These are phyloP conservation scores for Aeschynomene evenia DNA, from an alignment of 306 rosid species.

Conservation along the genomic window DNA sequence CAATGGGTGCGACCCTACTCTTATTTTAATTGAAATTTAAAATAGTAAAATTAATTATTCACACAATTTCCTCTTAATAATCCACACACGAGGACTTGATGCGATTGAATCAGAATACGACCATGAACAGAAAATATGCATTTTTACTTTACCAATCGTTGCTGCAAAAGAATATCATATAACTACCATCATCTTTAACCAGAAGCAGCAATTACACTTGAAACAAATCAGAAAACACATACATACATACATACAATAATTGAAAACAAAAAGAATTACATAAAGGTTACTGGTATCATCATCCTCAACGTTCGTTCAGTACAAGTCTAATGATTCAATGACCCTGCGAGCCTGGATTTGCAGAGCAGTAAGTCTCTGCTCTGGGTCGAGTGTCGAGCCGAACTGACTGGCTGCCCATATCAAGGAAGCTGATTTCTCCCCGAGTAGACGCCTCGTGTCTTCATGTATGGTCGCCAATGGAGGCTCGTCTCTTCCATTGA, in stretches of 20 bases:
- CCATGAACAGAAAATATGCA: background rate
- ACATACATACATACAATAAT: background rate
- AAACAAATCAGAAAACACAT: background rate
- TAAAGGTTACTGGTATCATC: slow-evolving; percentile 2
- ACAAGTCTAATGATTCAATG: slow-evolving; percentile 77
- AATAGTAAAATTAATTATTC: background rate
- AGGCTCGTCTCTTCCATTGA: slow-evolving; percentile 68
- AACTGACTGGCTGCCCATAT: slow-evolving; percentile 99
- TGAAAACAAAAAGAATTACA: background rate
- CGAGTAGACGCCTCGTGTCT: slow-evolving; percentile 76
- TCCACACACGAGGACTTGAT: background rate
- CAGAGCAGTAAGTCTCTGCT: slow-evolving; percentile 78
- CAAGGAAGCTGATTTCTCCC: slow-evolving; percentile 93
- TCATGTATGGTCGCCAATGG: slow-evolving; percentile 85
- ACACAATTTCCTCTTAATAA: background rate
- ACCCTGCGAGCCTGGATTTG: slow-evolving; percentile 94
- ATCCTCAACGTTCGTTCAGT: slow-evolving; percentile 42
- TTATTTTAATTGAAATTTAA: too few species aligned
- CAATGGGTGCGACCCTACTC: background rate
- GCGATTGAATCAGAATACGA: too few species aligned
- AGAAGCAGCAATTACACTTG: background rate
- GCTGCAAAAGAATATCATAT: background rate
- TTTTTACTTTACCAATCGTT: background rate
- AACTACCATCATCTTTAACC: background rate
- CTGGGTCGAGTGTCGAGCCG: slow-evolving; percentile 84